These are phyloP conservation scores for Pythium apleroticum DNA, from an alignment of 352 stramenopile genomes.

Conservation along the genomic window DNA sequence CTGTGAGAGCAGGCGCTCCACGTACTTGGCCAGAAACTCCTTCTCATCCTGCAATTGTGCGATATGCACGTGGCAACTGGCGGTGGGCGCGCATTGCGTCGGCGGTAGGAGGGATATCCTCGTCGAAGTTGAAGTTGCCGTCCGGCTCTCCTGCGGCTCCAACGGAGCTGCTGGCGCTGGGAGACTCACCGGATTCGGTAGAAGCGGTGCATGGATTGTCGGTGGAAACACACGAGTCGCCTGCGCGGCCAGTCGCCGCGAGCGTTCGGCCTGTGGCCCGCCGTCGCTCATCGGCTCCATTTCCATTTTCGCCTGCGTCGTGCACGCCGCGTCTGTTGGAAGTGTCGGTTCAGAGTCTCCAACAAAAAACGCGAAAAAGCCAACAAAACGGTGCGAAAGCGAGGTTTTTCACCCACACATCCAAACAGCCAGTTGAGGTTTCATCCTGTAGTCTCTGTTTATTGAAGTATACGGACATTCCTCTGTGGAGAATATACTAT, in stretches of 20 bases:
- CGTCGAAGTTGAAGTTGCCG: constrained; percentile 21
- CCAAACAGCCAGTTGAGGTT: not conserved
- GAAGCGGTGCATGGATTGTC: not conserved
- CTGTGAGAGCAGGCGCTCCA: constrained; percentile 65
- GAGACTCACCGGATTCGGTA: not conserved
- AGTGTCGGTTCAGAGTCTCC: not conserved
- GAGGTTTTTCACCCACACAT: not conserved
- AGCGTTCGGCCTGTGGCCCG: constrained; percentile 28
- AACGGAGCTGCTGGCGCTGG: constrained; percentile 3
- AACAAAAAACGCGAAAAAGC: constrained; percentile 5
- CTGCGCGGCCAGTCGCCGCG: constrained; percentile 24
- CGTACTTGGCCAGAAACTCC: constrained; percentile 61
- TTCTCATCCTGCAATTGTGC: constrained; percentile 58
- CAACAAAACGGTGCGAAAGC: not conserved
- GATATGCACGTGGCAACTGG: constrained; percentile 41
- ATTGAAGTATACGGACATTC: constrained; percentile 8
- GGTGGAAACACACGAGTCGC: constrained; percentile 21
- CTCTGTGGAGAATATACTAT: not conserved
- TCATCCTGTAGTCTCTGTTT: not conserved
- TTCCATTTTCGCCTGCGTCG: not conserved
- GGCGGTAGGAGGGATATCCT: not conserved
- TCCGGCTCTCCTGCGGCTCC: not conserved
- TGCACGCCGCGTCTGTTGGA: not conserved
- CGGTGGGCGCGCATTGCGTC: constrained; percentile 20
- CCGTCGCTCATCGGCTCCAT: constrained; percentile 12